Evolutionary conservation across 1,284 basidiomycete genomes (phyloP), one percentile per base, ranked within the genome.

Genomic region (Malassezia dermatis): DNA sequence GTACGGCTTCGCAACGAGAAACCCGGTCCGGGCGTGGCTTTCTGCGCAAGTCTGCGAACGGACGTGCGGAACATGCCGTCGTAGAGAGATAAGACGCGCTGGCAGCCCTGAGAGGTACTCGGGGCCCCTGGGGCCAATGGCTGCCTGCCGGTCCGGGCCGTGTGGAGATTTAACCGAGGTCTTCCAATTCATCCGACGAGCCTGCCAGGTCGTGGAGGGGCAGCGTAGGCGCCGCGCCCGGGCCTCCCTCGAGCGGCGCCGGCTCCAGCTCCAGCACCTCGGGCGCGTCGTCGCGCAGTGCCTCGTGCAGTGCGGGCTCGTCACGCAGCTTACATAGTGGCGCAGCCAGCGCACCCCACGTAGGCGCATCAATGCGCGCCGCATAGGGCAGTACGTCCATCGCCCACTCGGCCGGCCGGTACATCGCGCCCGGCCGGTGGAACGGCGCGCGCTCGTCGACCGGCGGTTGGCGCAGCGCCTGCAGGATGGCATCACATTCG

Each of bases 41-140:
- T 28, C 24, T 51, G 54, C 28, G 48, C 30, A 17, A 57, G 35
- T 15, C 37, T 45, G n/a, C 39, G 37, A 17, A 57, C 27, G 4
- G 49, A 32, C 13, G 49, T 27, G n/a, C 55, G 55, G 39, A 57
- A 39, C 55, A 57, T 57, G 37, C 15, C 21, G 8, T 24, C 19
- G 37, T 21, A 15, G 19, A 11, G 26, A 32, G n/a, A 24, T 12
- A 8, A 7, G 23, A 12, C 8, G 6, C 13, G 24, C 40, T 6
- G 24, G 13, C 17, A 3, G 13, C 21, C 3, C 40, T 13, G 21
- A 5, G 21, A 5, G 21, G 23, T 10, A 42, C 21, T 15, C 40
- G 21, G 40, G 41, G 24, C 24, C 6, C n/a, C 3, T 6, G 17
- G 27, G 41, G 41, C 41, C 23, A 27, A 24, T 21, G 13, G 23